These are phyloP conservation scores for Symbiotaphrina buchneri DNA, from an alignment of 495 filamentous ascomycete species.

Conservation along the genomic window DNA sequence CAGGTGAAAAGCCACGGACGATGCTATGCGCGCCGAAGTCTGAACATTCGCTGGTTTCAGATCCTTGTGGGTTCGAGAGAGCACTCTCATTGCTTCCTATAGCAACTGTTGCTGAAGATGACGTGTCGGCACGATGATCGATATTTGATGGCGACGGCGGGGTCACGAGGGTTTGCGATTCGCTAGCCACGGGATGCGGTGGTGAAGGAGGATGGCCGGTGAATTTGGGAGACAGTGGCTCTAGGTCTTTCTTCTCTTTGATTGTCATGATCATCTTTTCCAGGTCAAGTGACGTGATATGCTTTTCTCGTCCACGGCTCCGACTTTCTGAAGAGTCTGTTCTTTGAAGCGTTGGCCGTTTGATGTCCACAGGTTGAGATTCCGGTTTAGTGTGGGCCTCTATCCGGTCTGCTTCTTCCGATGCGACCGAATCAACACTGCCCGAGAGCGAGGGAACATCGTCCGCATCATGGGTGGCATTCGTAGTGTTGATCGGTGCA, in stretches of 20 bases:
- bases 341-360: conserved; percentile 31
- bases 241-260: conserved; percentile 51
- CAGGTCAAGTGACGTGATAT: conserved; percentile 69
- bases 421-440: conserved; percentile 67
- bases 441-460: conserved; percentile 77
- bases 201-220: not conserved
- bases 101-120: no score
- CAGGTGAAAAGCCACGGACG: conserved; percentile 72
- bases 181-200: no score
- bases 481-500: no score
- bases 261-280: conserved; percentile 85
- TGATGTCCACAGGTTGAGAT: conserved; percentile 25
- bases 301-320: conserved; percentile 58
- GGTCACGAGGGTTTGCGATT: no score
- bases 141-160: no score
- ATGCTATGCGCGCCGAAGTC: conserved; percentile 46
- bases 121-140: no score
- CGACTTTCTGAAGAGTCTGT: conserved; percentile 26
- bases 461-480: conserved; percentile 16
- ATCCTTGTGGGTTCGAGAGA: no score
- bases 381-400: conserved; percentile 37
- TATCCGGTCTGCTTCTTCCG: conserved; percentile 47
- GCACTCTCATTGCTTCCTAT: no score
- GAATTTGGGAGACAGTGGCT: conserved; percentile 17
- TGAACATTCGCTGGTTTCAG: conserved; percentile 12